Evolutionary conservation across 108 stramenopile species (phyloP).

Genomic region (Seminavis robusta): DNA sequence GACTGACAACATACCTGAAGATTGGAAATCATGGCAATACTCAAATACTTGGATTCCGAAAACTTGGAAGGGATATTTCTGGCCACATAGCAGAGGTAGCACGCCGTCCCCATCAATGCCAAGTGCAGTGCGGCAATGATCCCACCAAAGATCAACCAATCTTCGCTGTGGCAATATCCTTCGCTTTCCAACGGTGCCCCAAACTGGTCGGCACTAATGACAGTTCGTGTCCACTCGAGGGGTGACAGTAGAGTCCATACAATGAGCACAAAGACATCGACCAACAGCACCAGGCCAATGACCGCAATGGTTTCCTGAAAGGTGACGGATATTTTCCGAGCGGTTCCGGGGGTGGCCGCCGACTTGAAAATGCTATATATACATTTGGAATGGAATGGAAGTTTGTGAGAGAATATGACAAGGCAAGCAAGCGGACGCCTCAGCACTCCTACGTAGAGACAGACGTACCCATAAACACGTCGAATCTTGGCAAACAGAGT

Average conservation of each 20-base stretch:
- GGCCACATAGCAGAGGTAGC: slow-evolving; percentile 7
- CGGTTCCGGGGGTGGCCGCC: too few relatives aligned
- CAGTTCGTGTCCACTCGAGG: slow-evolving; percentile 1
- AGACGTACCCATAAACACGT: slow-evolving; percentile 1
- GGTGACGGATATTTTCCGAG: too few relatives aligned
- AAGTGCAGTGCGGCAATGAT: background rate
- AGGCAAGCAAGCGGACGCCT: too few relatives aligned
- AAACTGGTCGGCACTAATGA: slow-evolving; percentile 3
- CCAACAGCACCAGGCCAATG: slow-evolving; percentile 4
- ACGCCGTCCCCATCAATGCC: background rate
- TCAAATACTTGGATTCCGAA: slow-evolving; percentile 6
- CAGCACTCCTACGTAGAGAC: too few relatives aligned
- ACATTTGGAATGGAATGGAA: too few relatives aligned
- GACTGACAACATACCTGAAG: slow-evolving; percentile 3
- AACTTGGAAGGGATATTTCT: slow-evolving; percentile 6
- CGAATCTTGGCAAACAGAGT: slow-evolving; percentile 42
- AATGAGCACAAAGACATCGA: slow-evolving; percentile 5
- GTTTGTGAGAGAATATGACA: too few relatives aligned
- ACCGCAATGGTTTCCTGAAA: background rate
- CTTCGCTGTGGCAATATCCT: slow-evolving; percentile 5
- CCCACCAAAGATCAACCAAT: slow-evolving; percentile 1
- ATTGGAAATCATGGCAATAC: too few relatives aligned
- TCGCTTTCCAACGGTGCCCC: slow-evolving; percentile 6
- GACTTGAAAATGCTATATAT: too few relatives aligned
- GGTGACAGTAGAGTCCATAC: slow-evolving; percentile 9